phyloP scores from a whole-genome alignment of 768 basidiomycete genomes.

The Rhodotorula toruloides region DNA sequence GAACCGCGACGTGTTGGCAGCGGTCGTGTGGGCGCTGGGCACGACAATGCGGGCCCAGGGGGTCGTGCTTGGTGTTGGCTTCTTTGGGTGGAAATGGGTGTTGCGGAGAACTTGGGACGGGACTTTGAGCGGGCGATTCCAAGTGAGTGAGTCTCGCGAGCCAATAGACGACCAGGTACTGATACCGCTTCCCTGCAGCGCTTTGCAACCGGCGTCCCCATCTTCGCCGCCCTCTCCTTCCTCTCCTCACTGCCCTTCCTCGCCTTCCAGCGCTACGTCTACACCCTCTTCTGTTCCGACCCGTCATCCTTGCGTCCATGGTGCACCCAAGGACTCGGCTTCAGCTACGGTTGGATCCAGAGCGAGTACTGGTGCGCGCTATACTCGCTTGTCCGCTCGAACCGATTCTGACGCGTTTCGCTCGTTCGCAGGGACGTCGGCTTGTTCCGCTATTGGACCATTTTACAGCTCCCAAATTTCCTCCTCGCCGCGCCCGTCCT shows the following conservation, averaged over 20 bases:
- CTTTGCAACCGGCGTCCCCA: slow-evolving; percentile 45
- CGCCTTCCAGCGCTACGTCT: slow-evolving; percentile 65
- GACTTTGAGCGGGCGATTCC: background rate
- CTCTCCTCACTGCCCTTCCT: slow-evolving; percentile 63
- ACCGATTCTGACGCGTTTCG: background rate
- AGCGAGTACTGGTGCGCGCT: slow-evolving; percentile 62
- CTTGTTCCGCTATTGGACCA: slow-evolving; percentile 78
- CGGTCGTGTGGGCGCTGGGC: slow-evolving; percentile 62
- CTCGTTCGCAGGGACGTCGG: slow-evolving; percentile 57
- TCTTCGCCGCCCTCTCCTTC: slow-evolving; percentile 51
- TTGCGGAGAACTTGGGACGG: slow-evolving; percentile 52
- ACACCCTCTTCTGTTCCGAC: slow-evolving; percentile 59
- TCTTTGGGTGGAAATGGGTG: slow-evolving; percentile 68
- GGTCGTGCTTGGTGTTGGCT: slow-evolving; percentile 62
- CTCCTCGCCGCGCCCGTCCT: slow-evolving; percentile 70
- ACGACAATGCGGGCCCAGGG: slow-evolving; percentile 71
- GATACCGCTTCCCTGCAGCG: slow-evolving; percentile 48
- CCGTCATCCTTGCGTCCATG: slow-evolving; percentile 51
- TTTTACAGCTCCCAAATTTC: slow-evolving; percentile 80
- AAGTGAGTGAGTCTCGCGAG: too few relatives aligned
- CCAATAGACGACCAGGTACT: too few relatives aligned
- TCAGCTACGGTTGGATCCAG: slow-evolving; percentile 78
- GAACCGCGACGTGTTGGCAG: slow-evolving; percentile 46
- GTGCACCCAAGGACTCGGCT: slow-evolving; percentile 62
- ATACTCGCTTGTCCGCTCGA: background rate